phyloP scores from a whole-genome alignment of 306 rosid species.

The Dryas octopetala region DNA sequence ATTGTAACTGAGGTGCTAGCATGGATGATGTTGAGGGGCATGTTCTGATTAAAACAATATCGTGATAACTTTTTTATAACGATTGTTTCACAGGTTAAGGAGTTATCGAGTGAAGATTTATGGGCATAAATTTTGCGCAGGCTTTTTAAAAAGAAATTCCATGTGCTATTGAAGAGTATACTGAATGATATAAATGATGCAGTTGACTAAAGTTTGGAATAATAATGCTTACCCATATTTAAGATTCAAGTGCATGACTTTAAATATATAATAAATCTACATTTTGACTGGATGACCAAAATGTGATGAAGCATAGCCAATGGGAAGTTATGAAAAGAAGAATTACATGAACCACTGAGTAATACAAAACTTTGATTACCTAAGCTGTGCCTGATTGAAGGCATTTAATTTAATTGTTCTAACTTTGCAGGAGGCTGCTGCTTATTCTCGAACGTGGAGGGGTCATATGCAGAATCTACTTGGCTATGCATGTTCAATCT shows the following conservation, averaged over 20 bases:
- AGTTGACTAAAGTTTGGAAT: not conserved
- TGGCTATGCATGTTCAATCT: slow-evolving; percentile 95
- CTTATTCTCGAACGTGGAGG: slow-evolving; percentile 96
- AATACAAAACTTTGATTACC: not conserved
- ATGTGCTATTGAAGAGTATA: slow-evolving; percentile 1
- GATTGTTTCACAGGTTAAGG: not conserved
- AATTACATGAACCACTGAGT: not conserved
- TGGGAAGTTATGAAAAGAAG: not conserved
- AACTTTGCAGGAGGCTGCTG: slow-evolving; percentile 88
- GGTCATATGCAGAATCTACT: slow-evolving; percentile 98
- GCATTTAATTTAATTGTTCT: slow-evolving; percentile 21
- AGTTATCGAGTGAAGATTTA: not conserved
- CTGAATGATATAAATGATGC: not conserved
- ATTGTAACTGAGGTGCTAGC: not conserved
- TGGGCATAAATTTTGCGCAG: not conserved
- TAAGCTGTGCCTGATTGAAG: not conserved
- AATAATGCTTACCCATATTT: not conserved
- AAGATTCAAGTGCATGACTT: not conserved
- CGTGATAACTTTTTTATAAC: not conserved
- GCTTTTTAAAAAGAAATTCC: not conserved
- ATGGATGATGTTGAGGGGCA: not conserved
- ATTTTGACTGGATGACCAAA: slow-evolving; percentile 7
- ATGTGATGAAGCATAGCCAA: not conserved
- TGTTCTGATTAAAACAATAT: not conserved
- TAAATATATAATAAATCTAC: not conserved